A percentile compares a stretch with the other conserved stretches of the same genome.
phyloP scores from a whole-genome alignment of 139 green algal genomes.

The Chlorella sp. region DNA sequence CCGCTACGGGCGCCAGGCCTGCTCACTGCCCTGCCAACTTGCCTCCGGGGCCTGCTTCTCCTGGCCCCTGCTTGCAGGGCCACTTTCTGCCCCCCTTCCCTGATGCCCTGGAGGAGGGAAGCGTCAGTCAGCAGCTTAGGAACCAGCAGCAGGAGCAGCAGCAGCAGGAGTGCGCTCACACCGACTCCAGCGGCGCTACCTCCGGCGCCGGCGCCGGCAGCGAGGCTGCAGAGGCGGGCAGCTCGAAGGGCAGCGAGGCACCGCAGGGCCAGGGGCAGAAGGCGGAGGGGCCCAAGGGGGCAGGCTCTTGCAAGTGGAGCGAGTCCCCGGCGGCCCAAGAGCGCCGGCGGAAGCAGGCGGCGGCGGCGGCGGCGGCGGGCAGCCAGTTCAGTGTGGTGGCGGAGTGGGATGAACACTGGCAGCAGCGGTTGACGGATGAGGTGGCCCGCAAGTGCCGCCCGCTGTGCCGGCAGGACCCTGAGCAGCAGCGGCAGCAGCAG shows the following conservation, averaged over 20 bases:
- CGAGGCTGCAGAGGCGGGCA: no score
- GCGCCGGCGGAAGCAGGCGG: neutral
- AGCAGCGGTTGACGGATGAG: neutral
- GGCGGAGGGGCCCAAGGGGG: neutral
- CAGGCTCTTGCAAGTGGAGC: neutral
- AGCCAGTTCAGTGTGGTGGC: neutral
- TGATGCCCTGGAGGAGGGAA: neutral
- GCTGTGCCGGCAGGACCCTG: neutral
- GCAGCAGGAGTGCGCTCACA: neutral
- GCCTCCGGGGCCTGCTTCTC: neutral
- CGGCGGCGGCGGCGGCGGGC: neutral
- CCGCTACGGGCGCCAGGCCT: neutral
- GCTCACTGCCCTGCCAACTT: neutral
- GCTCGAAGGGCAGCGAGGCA: no score
- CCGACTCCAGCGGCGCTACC: no score
- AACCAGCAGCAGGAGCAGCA: constrained; percentile 22
- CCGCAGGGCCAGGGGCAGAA: no score
- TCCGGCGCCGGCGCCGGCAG: no score
- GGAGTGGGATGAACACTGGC: constrained; percentile 3
- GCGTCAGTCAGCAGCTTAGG: neutral
- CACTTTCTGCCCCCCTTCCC: constrained; percentile 33
- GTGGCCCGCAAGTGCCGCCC: constrained; percentile 27
- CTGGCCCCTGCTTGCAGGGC: neutral
- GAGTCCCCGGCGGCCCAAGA: neutral
- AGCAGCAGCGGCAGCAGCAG: neutral